Conservation (phyloP, 1,284 basidiomycete genomes). For the Tilletia walkeri region DNA sequence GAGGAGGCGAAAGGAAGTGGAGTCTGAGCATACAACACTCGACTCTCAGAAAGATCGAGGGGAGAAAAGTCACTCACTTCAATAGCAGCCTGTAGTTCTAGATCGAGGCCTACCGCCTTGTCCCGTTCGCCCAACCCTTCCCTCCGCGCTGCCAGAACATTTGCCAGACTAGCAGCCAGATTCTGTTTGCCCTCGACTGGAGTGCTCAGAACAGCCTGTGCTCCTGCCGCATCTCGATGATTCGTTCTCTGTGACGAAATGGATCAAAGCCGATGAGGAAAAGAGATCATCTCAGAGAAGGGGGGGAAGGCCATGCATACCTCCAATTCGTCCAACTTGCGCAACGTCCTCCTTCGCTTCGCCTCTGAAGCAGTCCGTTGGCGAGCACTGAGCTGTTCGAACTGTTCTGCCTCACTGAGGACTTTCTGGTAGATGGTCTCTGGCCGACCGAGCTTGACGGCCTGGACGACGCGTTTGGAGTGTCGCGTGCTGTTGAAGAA, state of each 20-base stretch:
- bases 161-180: background rate
- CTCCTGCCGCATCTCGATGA: background rate
- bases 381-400: background rate
- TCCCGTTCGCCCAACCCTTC: slow-evolving; percentile 1
- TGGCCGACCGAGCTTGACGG: slow-evolving; percentile 6
- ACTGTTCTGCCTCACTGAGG: slow-evolving; percentile 10
- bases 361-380: background rate
- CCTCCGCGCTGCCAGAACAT: background rate
- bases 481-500: slow-evolving; percentile 4
- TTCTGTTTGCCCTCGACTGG: background rate
- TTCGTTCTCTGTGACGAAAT: background rate
- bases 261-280: background rate
- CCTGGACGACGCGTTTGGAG: slow-evolving; percentile 9
- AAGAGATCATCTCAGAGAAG: no score
- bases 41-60: no score
- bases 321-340: slow-evolving; percentile 1
- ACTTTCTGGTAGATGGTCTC: slow-evolving; percentile 1
- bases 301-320: background rate
- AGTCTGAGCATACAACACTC: no score
- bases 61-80: background rate
- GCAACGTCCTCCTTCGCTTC: background rate
- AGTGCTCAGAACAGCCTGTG: background rate
- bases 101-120: background rate
- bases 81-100: background rate
- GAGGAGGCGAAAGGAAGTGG: no score